Evolutionary conservation across 805 yeast genomes (phyloP).

Genomic region (Candida anglica): DNA sequence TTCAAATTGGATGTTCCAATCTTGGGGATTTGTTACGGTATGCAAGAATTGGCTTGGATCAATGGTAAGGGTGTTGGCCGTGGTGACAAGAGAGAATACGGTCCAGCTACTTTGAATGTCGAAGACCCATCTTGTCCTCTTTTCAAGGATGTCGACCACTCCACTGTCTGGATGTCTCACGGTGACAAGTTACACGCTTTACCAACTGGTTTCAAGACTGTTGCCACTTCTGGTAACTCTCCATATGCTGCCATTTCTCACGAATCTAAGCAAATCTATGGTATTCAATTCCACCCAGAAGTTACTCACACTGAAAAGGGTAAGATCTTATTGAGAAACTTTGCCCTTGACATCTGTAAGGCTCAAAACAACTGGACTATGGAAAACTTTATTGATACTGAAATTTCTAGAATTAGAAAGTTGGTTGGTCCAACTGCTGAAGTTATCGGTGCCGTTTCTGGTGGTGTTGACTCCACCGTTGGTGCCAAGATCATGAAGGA

Average conservation of each 20-base stretch:
- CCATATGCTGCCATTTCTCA: conserved; percentile 93
- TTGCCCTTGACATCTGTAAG: conserved; percentile 86
- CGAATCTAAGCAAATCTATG: conserved; percentile 69
- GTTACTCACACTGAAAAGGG: conserved; percentile 96
- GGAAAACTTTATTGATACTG: conserved; percentile 97
- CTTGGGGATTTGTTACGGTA: conserved; percentile 97
- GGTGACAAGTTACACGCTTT: conserved; percentile 92
- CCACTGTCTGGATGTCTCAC: conserved; percentile 99
- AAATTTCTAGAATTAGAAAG: conserved; percentile 84
- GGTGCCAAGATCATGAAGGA: conserved; percentile 97
- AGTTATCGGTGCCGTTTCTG: conserved; percentile 98
- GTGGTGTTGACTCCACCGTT: conserved; percentile 99
- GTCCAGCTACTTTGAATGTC: conserved; percentile 87
- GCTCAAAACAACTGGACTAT: conserved; percentile 93
- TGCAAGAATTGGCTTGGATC: conserved; percentile 99
- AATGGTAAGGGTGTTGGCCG: conserved; percentile 91
- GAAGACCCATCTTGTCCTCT: conserved; percentile 63
- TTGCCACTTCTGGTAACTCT: conserved; percentile 90
- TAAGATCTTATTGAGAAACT: conserved; percentile 80
- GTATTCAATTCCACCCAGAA: conserved; percentile 99
- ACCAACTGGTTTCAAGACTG: conserved; percentile 83
- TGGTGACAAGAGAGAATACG: conserved; percentile 97
- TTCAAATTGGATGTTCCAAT: conserved; percentile 91
- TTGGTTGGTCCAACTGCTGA: conserved; percentile 97
- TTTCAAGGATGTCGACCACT: conserved; percentile 86